Conservation (phyloP, 257 asterid genomes). For the Ilex aquifolium region DNA sequence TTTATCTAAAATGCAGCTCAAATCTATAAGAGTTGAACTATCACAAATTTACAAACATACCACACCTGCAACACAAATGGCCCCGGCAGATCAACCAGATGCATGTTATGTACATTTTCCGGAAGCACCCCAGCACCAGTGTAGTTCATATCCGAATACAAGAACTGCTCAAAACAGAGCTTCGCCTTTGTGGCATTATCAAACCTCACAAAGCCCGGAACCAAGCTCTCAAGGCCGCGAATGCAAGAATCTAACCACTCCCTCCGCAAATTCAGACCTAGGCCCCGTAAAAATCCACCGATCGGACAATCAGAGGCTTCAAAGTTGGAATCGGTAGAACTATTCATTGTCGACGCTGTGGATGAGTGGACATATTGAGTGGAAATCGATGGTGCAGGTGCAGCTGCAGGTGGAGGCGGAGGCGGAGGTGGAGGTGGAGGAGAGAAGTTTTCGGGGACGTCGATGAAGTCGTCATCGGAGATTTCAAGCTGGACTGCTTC, state of each 20-base stretch:
- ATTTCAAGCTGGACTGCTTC: constrained; percentile 46
- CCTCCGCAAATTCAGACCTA: constrained; percentile 53
- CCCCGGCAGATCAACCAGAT: constrained; percentile 72
- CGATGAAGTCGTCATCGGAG: constrained; percentile 42
- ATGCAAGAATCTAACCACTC: constrained; percentile 82
- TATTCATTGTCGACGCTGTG: not conserved
- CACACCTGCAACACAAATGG: constrained; percentile 92
- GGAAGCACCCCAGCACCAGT: constrained; percentile 85
- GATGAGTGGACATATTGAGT: not conserved
- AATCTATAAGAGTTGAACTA: not conserved
- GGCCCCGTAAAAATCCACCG: constrained; percentile 35
- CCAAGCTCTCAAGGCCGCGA: constrained; percentile 37
- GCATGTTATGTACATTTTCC: constrained; percentile 43
- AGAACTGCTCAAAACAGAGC: constrained; percentile 69
- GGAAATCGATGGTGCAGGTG: not conserved
- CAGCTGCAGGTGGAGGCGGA: not conserved
- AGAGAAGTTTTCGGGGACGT: not conserved
- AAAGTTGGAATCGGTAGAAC: constrained; percentile 5
- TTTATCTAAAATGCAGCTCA: too few relatives aligned
- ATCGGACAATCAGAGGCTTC: constrained; percentile 41
- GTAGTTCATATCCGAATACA: constrained; percentile 70
- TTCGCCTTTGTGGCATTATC: constrained; percentile 60
- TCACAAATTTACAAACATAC: constrained; percentile 2
- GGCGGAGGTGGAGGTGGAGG: not conserved
- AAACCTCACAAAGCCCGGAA: constrained; percentile 42